Evolutionary conservation across 106 monocot genomes (phyloP), one percentile per base, ranked within the genome.

Genomic region (Dendrobium nobile): DNA sequence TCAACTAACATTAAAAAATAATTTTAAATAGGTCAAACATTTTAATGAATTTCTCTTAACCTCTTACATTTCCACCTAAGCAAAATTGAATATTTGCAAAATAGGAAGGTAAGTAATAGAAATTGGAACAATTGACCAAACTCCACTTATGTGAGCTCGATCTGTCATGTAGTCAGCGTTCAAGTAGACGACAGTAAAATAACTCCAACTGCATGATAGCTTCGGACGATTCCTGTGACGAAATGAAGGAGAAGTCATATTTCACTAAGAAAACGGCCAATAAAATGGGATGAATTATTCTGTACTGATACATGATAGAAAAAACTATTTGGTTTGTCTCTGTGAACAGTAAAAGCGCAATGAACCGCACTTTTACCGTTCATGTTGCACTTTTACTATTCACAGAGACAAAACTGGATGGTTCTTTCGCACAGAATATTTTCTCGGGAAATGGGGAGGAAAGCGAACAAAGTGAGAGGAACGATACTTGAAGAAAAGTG

Each of bases 81-180:
- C 0, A 0, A 26, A 61, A 51, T 9, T 8, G 3, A 9, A 18
- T 7, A 19, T 48, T 20, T 27, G 17, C 15, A 41, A 86, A 27
- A n/a, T 27, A 7, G 0, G 47, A 77, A 75, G 72, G 74, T 20
- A 18, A 56, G 64, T 6, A 4, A 9, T 2, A 47, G 79, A 2
- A 75, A 31, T 26, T 17, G 56, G 28, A 9, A 33, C 85, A 28
- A 95, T 90, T 27, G 95, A 95, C 95, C 95, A 95, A 80, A 95
- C 64, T 75, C 90, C 92, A 15, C 41, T 78, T 67, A 79, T 47
- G 22, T 42, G 45, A 82, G 64, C 48, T 42, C 68, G 73, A 17
- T 83, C 58, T 0, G 86, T 64, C 47, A 64, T 74, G 59, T 54
- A 79, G 82, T 19, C 45, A 8, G 75, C 80, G 37, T 54, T 73